Evolutionary conservation across 106 monocot genomes (phyloP).

Genomic region (Apostasia shenzhenica): DNA sequence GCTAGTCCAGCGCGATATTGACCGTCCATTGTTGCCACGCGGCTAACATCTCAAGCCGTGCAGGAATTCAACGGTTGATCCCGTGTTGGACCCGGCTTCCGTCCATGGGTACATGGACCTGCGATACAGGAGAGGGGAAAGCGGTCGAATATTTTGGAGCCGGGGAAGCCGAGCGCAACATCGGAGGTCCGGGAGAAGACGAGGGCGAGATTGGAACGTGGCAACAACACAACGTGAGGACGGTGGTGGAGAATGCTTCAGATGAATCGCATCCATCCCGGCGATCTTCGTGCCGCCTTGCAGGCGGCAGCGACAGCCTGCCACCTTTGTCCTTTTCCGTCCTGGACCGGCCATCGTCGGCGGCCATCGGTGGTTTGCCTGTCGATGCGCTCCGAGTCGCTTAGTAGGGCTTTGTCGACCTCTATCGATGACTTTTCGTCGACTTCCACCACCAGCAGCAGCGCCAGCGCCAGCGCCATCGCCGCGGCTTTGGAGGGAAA

Average conservation of each 20-base stretch:
- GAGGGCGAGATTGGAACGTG: not conserved
- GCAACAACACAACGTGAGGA: not conserved
- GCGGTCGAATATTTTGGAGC: no score
- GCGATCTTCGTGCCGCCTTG: slow-evolving; percentile 35
- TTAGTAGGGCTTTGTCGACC: not conserved
- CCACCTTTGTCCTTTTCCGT: slow-evolving; percentile 7
- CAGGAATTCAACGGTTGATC: no score
- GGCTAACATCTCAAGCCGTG: no score
- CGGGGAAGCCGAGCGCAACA: no score
- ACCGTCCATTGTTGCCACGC: no score
- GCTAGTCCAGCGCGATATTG: no score
- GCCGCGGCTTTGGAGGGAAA: not conserved
- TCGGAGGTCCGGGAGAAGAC: no score
- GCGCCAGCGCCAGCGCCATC: not conserved
- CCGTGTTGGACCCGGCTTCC: no score
- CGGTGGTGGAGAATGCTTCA: slow-evolving; percentile 1
- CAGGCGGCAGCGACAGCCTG: slow-evolving; percentile 29
- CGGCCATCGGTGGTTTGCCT: not conserved
- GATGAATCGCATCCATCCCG: slow-evolving; percentile 10
- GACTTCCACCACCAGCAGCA: not conserved
- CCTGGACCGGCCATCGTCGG: not conserved
- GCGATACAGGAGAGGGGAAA: no score
- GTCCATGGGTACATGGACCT: no score
- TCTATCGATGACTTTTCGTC: slow-evolving; percentile 1
- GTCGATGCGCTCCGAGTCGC: not conserved